Evolutionary conservation across 805 yeast genomes (phyloP), one percentile per base, ranked within the genome.

Genomic region (Spathaspora passalidarum): DNA sequence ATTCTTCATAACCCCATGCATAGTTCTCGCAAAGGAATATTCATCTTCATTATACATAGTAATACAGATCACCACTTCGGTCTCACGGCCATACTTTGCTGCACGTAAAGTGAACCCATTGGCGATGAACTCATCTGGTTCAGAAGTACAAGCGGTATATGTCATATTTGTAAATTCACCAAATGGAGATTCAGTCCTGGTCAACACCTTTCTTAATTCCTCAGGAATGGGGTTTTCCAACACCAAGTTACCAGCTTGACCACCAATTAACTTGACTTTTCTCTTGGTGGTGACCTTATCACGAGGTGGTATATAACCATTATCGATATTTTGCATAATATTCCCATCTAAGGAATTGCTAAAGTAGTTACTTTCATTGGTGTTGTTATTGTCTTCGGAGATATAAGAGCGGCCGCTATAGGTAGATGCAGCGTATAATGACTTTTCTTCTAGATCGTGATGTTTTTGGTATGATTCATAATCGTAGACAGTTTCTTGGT

Each of bases 41-140:
- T 91, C 97, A 64, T 88, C 96, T 68, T 94, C 99, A 59, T 94
- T 94, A 70, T 92, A 94, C 98, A 94, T 92, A 25, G 99, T 94
- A 54, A 94, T 81, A 67, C 98, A 91, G 43, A 94, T 80, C 38
- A 87, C 90, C 32, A 94, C 71, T 67, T 95, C 98, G 22, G 94
- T 92, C 57, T 90, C 97, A 61, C 99, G 81, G 53, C 87, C 88
- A 61, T 82, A 79, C 52, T 88, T 92, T 5, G 88, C 85, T 7
- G 96, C 86, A 56, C 99, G 79, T 42, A 94, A 69, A 2, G 91
- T 83, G 66, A 91, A 94, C 0, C 98, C 98, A 40, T 79, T 80
- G 3, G 71, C 74, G 14, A 80, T 79, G 60, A 88, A 94, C 29
- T 86, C 85, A 65, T 91, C 94, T 1, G 99, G 96, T 46, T 86